phyloP scores from a whole-genome alignment of 2,329 filamentous ascomycete species.

The Penicillium glabrum region DNA sequence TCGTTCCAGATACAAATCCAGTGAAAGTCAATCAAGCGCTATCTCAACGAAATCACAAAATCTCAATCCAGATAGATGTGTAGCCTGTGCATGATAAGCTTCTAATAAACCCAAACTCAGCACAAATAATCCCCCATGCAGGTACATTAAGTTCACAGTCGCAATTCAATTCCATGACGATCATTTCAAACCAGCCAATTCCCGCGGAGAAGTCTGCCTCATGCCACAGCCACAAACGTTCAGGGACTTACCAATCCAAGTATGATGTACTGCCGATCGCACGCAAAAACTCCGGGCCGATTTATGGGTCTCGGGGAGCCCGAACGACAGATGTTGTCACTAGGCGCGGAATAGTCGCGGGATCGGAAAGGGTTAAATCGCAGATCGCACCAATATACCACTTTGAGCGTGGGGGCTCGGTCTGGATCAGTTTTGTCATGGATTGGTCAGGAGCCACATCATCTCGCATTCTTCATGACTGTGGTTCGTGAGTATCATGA shows the following conservation, averaged over 20 bases:
- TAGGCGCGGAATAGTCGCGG: not conserved
- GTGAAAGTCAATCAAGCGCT: not conserved
- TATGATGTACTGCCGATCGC: not conserved
- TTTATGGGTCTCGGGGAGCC: not conserved
- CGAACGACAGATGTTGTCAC: not conserved
- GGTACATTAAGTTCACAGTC: not conserved
- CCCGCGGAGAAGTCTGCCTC: not conserved
- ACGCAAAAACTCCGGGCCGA: not conserved
- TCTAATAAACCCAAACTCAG: not conserved
- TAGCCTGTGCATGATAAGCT: not conserved
- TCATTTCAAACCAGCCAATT: not conserved
- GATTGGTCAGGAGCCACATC: not conserved
- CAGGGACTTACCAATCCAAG: not conserved
- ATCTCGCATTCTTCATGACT: not conserved
- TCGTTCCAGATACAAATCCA: conserved; percentile 8
- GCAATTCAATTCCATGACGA: not conserved
- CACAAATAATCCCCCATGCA: not conserved
- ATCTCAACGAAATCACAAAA: no score
- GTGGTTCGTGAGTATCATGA: not conserved
- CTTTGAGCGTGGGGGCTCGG: not conserved
- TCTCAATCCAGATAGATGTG: not conserved
- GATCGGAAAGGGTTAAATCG: no score
- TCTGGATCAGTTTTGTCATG: not conserved
- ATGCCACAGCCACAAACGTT: not conserved
- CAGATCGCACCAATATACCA: not conserved